These are phyloP conservation scores for Metarhizium album DNA, from an alignment of 2,329 filamentous ascomycete genomes.

Conservation along the genomic window DNA sequence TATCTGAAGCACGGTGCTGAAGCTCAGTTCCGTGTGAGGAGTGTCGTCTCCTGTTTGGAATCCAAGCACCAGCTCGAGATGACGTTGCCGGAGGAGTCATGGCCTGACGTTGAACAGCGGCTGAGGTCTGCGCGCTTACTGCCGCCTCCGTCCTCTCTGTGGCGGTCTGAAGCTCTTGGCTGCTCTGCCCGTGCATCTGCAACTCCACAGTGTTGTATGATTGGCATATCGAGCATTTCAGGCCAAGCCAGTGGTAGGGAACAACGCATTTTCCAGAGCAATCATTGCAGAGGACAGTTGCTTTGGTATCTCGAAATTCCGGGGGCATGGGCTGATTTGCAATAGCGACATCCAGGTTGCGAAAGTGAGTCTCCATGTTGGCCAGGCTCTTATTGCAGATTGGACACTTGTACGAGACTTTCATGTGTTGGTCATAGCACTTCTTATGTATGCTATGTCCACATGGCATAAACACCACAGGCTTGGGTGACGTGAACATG, in stretches of 20 bases:
- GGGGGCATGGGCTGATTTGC: conserved; percentile 83
- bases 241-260: conserved; percentile 85
- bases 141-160: conserved; percentile 12
- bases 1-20: conserved; percentile 24
- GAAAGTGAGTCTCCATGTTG: conserved; percentile 95
- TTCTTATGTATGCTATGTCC: conserved; percentile 90
- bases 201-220: conserved; percentile 62
- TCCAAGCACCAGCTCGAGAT: conserved; percentile 3
- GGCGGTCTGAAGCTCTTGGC: conserved; percentile 16
- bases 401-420: conserved; percentile 86
- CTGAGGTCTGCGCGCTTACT: neutral
- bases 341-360: conserved; percentile 81
- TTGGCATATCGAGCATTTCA: conserved; percentile 70
- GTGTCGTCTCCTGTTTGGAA: conserved; percentile 25
- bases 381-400: conserved; percentile 94
- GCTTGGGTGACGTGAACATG: conserved; percentile 82
- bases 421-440: conserved; percentile 83
- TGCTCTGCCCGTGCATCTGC: conserved; percentile 41
- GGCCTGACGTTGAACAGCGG: conserved; percentile 1
- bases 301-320: conserved; percentile 69
- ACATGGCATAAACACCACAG: conserved; percentile 89
- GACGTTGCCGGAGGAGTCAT: neutral
- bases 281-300: conserved; percentile 87
- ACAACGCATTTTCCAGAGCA: conserved; percentile 82
- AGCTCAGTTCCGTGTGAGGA: conserved; percentile 27